Evolutionary conservation across 2,329 filamentous ascomycete species (phyloP), one percentile per base, ranked within the genome.

Genomic region (Diaporthe sp.): DNA sequence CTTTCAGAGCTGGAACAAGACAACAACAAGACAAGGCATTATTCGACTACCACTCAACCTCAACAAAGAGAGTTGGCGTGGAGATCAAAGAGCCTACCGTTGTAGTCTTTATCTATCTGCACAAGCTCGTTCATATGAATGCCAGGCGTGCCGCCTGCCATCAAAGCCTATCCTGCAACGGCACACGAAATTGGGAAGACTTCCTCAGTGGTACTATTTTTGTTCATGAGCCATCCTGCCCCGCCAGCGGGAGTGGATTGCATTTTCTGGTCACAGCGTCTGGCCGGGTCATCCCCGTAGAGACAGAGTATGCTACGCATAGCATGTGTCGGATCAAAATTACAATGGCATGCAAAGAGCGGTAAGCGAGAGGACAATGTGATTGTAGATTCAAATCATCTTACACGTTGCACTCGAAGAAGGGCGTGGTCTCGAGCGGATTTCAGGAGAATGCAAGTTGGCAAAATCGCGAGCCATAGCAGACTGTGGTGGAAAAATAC

Each of bases 311-410:
- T 39, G n/a, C 65, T 17, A 39, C 31, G 47, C 65, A 53, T 22
- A 53, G 31, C 31, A 68, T 53, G n/a, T 53, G 13, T 22, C 34
- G 65, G n/a, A 42, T 42, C 34, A 25, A 70, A 55, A 55, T 70
- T 55, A n/a, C 65, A 39, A 55, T 31, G 34, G 17, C 34, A 34
- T n/a, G 34, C 49, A 42, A 55, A 28, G 13, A 55, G 65, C 65
- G 34, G 65, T 70, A 55, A 70, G 65, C 20, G 17, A 39, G 39
- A 28, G 10, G 44, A 31, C 22, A 49, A 25, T 67, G 7, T 17
- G 13, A 51, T n/a, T n/a, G 34, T 22, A 55, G 15, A 34, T 31
- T 42, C 10, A 7, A 37, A 37, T 28, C 49, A 55, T 31, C 13
- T 70, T 12, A 17, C n/a, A 42, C 4, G 7, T 55, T 42, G 4